These are phyloP conservation scores for Babjeviella inositovora DNA, from an alignment of 805 yeast species.

Conservation along the genomic window DNA sequence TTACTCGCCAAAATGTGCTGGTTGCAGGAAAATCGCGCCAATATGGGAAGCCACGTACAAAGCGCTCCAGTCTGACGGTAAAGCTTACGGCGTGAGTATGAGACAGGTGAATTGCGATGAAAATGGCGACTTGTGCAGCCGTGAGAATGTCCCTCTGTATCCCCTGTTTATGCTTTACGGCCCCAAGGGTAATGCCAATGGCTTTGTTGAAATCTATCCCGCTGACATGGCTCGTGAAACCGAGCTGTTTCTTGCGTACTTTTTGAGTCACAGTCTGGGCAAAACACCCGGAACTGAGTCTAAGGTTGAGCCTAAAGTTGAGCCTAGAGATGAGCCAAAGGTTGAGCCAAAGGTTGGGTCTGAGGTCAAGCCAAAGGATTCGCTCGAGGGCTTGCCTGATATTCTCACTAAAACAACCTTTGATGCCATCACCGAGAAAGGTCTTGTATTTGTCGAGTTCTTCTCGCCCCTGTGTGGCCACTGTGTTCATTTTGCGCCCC, in stretches of 20 bases:
- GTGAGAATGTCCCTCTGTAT: slow-evolving; percentile 43
- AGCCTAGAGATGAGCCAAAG: too few species aligned
- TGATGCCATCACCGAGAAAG: too few species aligned
- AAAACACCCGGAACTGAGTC: too few species aligned
- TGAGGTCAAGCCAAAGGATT: too few species aligned
- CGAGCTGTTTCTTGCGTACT: too few species aligned
- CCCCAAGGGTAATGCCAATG: slow-evolving; percentile 23
- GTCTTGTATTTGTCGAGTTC: slow-evolving; percentile 70
- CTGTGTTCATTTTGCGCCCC: slow-evolving; percentile 67
- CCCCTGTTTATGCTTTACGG: slow-evolving; percentile 64
- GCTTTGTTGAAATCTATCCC: too few species aligned
- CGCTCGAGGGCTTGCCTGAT: too few species aligned
- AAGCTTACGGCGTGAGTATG: slow-evolving; percentile 31
- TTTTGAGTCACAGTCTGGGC: too few species aligned
- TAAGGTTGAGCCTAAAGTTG: too few species aligned
- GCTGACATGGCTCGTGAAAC: too few species aligned
- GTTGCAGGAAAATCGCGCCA: slow-evolving; percentile 71
- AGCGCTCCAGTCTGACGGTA: slow-evolving; percentile 25
- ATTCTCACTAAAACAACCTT: too few species aligned
- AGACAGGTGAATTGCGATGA: slow-evolving; percentile 76
- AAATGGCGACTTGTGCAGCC: slow-evolving; percentile 71
- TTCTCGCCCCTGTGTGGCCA: slow-evolving; percentile 84
- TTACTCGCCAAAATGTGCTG: slow-evolving; percentile 79
- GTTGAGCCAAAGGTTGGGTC: too few species aligned
- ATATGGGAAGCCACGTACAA: slow-evolving; percentile 59